Base-by-base conservation (phyloP, 768 basidiomycete genomes). In the Boletus eberwhitei region DNA sequence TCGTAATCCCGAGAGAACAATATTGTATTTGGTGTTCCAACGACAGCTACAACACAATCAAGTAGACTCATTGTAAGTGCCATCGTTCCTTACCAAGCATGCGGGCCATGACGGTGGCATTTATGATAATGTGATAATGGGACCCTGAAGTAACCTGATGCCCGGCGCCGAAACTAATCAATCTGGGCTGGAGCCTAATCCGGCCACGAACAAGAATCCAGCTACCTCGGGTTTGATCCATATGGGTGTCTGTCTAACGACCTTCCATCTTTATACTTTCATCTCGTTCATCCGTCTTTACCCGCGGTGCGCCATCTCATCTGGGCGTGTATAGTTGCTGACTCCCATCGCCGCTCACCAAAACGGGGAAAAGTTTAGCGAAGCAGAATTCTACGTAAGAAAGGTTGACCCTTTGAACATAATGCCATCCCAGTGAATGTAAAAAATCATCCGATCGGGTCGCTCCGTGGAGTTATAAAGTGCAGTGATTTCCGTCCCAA, bases 321-420 rank as follows among this genome's bases (percentile, higher is more conserved):
- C 54, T 24, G 35, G 29, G 50, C 52, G 54, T 56, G 60, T 62
- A 52, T 42, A n/a, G 29, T 29, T 29, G 7, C 9, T 9, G 8
- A 29, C 31, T 37, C 46, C 37, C 19, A 56, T 42, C 26, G 9
- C 31, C 39, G 44, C 53, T 31, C 54, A 22, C 54, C 52, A 46
- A 58, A 61, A 48, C 36, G 49, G 49, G 29, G 8, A 31, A 62
- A 50, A 5, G 5, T 47, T 54, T 52, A 39, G 52, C 60, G 50
- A 50, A 46, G 53, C 42, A 34, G 34, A 44, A 46, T 53, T 37
- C 50, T 56, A 68, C 69, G 67, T 68, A 66, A 67, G 42, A 21
- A 36, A 37, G 50, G 34, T 8, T 37, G 60, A 68, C 65, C 65
- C 63, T 67, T 64, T 50, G 46, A 4, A 54, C 54, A 41, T 57